Evolutionary conservation across 2,329 filamentous ascomycete genomes (phyloP), one percentile per base, ranked within the genome.

Genomic region (Cladosporium velox): DNA sequence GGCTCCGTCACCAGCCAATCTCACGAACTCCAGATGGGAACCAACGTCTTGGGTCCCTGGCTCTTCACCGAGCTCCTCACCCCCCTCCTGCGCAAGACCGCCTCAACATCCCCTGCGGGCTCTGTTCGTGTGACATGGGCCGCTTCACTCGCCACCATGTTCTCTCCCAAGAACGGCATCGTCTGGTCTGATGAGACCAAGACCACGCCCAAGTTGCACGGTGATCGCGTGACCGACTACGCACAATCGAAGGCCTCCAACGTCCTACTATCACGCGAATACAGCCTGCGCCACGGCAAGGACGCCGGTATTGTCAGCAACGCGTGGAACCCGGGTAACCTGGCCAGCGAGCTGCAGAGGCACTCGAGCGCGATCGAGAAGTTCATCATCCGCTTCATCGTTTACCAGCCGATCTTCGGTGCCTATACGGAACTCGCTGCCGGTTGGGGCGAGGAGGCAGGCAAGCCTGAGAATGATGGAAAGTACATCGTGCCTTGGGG

Each of bases 401-500:
- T 72, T 1, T 74, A 75, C 57, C 69, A 68, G 28, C 65, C 72
- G 0, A 64, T 69, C 4, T 72, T 69, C 26, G 76, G 76, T 1
- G 76, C 70, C 18, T 77, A 77, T 49, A 78, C 76, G 2, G 74
- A 76, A 65, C 64, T 78, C 21, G 77, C 69, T 41, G 73, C 73
- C 11, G 75, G 73, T 0, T 74, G 70, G 70, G 67, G 67, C 34
- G 52, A 66, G 52, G 73, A 74, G 60, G 68, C 71, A 14, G 72
- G 69, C 4, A 69, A 51, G 64, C 10, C 32, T 4, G 73, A 74
- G 68, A 71, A 73, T 34, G 70, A 66, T 47, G 73, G 71, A 11
- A 67, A 58, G 63, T 77, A 76, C 52, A 66, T 76, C n/a, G 69
- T 71, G 32, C 76, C 76, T 21, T 77, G 76, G 76, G 76, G 76